These are phyloP conservation scores for Fomes fomentarius DNA, from an alignment of 1,284 basidiomycete species.

Conservation along the genomic window DNA sequence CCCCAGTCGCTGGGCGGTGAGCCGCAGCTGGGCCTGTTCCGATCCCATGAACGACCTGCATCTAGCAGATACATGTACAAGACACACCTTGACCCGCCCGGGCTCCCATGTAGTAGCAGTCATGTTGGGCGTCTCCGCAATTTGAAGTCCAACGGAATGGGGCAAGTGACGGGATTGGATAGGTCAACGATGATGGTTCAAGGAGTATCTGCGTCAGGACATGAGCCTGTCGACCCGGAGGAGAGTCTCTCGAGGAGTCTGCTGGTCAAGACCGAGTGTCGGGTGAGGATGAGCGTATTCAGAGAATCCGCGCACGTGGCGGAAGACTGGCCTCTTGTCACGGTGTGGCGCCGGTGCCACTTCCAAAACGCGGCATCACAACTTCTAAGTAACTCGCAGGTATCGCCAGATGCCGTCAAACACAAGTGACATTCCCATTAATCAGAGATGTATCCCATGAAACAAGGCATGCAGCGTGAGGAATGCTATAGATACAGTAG, in stretches of 20 bases:
- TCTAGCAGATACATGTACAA: neutral
- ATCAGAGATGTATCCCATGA: too few relatives aligned
- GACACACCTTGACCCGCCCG: conserved; percentile 49
- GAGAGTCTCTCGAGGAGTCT: neutral
- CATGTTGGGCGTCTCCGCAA: conserved; percentile 11
- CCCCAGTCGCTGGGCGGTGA: conserved; percentile 64
- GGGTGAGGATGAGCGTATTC: neutral
- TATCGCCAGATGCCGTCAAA: neutral
- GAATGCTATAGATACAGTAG: conserved; percentile 25
- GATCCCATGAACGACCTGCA: neutral
- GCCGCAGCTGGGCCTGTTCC: conserved; percentile 60
- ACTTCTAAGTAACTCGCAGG: too few relatives aligned
- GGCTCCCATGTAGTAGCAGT: conserved; percentile 44
- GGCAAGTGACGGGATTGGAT: neutral
- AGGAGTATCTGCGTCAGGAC: neutral
- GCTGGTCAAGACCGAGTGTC: neutral
- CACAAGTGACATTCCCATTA: too few relatives aligned
- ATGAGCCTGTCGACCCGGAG: too few relatives aligned
- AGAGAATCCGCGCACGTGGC: conserved; percentile 7
- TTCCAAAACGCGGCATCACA: too few relatives aligned
- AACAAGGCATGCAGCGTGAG: too few relatives aligned
- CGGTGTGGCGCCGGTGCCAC: neutral
- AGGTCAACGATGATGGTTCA: neutral
- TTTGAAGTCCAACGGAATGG: neutral
- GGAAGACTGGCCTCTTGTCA: neutral